Evolutionary conservation across 495 filamentous ascomycete species (phyloP), one percentile per base, ranked within the genome.

Genomic region (Neurospora sp.): DNA sequence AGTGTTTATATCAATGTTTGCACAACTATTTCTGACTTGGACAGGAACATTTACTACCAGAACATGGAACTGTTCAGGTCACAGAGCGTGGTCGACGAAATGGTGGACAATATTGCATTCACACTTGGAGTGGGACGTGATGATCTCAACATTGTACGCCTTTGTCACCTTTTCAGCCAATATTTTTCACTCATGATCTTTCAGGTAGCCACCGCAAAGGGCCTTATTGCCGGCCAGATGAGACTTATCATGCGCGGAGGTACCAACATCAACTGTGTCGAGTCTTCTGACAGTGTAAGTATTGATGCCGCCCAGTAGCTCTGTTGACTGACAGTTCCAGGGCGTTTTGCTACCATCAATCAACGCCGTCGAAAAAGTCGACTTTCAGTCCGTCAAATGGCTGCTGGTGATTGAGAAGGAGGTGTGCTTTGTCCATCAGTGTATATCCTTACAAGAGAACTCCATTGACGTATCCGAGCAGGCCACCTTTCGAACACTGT

Each of bases 341-440:
- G 93, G 91, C 3, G 83, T 86, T 9, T 78, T 96, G 5, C 85
- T 98, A 1, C 92, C 93, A 11, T 85, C 84, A 14, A 73, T 87
- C 16, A 82, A 83, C 42, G 83, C 89, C 1, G 84, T 89, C 9
- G 79, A 84, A 2, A 79, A 77, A 6, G 77, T 96, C 20, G 81
- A 90, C 71, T 81, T 93, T 11, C 78, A 82, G 1, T 74, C 77
- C 22, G 78, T 87, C 0, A 79, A 87, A 66, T 97, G 93, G 94
- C 83, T 98, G 37, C 77, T 98, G 0, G 87, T 98, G 0, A 87
- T 99, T 41, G 96, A 99, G 79, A 99, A 99, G 83, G 96, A 99
- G 85, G 94, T 92, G 78, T 59, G 78, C 22, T 14, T 27, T 3
- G 35, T 16, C 20, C 42, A 44, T 16, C 27, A 39, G 31, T 22